Percentiles rank a stretch among this genome's conserved stretches.
phyloP scores from a whole-genome alignment of 345 rosid genomes.

The Acer saccharum region DNA sequence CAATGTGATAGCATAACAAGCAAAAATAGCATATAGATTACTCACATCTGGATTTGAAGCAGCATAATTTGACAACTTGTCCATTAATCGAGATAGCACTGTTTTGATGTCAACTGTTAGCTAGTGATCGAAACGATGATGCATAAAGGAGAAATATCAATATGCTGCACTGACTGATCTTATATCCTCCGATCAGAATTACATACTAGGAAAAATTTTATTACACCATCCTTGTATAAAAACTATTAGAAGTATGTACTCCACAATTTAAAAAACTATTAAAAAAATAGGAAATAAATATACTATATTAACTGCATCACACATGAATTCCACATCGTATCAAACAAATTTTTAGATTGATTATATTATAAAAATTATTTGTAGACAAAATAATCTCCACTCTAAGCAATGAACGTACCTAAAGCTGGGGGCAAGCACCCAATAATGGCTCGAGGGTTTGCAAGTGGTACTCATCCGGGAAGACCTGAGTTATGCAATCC shows the following conservation, averaged over 20 bases:
- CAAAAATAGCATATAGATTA: constrained; percentile 12
- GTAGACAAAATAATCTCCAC: neutral
- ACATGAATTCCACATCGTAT: neutral
- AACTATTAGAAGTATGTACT: neutral
- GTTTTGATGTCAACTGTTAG: constrained; percentile 86
- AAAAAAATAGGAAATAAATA: neutral
- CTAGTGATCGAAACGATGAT: constrained; percentile 42
- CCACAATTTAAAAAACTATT: neutral
- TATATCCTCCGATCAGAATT: neutral
- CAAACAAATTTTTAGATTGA: neutral
- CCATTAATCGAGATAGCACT: constrained; percentile 85
- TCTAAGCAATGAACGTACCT: constrained; percentile 38
- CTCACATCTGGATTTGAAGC: constrained; percentile 66
- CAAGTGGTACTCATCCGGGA: constrained; percentile 93
- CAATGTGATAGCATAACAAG: neutral
- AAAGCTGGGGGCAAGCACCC: constrained; percentile 87
- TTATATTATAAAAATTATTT: neutral
- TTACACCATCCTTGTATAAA: too few relatives aligned
- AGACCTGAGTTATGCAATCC: constrained; percentile 96
- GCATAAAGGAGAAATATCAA: constrained; percentile 19
- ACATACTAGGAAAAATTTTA: neutral
- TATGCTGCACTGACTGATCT: neutral
- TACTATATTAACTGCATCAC: neutral
- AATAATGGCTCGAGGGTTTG: constrained; percentile 87
- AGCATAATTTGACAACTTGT: constrained; percentile 88